Evolutionary conservation across 2,329 filamentous ascomycete genomes (phyloP).

Genomic region (Diaporthe vexans): DNA sequence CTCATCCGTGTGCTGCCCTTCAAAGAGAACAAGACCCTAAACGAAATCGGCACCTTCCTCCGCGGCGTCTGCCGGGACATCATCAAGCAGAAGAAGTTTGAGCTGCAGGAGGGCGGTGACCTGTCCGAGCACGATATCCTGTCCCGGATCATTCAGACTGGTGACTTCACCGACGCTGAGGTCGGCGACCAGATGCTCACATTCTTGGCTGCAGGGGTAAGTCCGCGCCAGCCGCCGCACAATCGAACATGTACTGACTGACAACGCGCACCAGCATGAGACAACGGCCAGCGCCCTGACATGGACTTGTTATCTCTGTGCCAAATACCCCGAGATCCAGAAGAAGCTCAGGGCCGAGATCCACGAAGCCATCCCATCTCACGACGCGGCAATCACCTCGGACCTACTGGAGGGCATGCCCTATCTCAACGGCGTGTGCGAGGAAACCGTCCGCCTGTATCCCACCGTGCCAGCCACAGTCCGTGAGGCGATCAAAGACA

Average conservation of each 20-base stretch:
- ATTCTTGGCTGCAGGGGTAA: constrained; percentile 35
- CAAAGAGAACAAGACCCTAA: constrained; percentile 33
- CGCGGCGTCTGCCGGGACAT: constrained; percentile 33
- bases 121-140: constrained; percentile 37
- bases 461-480: constrained; percentile 5
- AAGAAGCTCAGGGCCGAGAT: constrained; percentile 34
- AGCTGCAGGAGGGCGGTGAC: constrained; percentile 27
- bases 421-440: constrained; percentile 38
- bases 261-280: constrained; percentile 23
- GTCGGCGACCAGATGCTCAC: constrained; percentile 38
- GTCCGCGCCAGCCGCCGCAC: background rate
- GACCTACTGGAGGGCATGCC: constrained; percentile 37
- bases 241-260: background rate
- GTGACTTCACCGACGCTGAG: constrained; percentile 35
- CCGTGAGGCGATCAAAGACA: constrained; percentile 6
- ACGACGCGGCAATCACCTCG: constrained; percentile 20
- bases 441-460: constrained; percentile 32
- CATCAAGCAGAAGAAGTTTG: constrained; percentile 32
- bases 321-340: constrained; percentile 37
- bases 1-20: constrained; percentile 32
- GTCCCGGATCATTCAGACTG: constrained; percentile 37
- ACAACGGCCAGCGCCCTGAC: constrained; percentile 36
- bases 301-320: constrained; percentile 38
- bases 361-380: constrained; percentile 16
- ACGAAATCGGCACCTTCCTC: constrained; percentile 36